Evolutionary conservation across 2,329 filamentous ascomycete species (phyloP), one percentile per base, ranked within the genome.

Genomic region (Stemphylium beticola): DNA sequence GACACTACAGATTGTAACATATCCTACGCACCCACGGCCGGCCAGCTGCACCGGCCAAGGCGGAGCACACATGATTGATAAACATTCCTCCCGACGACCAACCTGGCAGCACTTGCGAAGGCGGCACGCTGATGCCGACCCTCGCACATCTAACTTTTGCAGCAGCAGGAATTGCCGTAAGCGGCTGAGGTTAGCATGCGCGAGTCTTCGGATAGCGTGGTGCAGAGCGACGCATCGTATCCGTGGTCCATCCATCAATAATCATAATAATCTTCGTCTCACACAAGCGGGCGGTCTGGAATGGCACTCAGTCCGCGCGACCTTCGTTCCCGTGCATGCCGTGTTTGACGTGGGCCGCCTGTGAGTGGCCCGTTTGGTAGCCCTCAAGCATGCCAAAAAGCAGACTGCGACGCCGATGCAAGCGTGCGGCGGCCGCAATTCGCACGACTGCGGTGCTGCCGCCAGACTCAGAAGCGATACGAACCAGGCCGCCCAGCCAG

Each of bases 401-500:
- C 57, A 57, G 33, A 39, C 38, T 45, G 44, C 48, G 31, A 52
- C 52, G 55, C 62, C 53, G 49, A 58, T 63, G 52, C 52, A 55
- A 49, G 54, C 57, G 52, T 45, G 50, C 48, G 58, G 49, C 49
- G 37, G 57, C 59, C 43, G 50, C 62, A 48, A 50, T 46, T 50
- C 31, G 47, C 47, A 20, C 39, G 41, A 54, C 64, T 65, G 63
- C 62, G 55, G 61, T 69, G 65, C 57, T 60, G 61, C 67, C 66
- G 64, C 61, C 58, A 61, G 62, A 58, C 47, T 46, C 64, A 62
- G 58, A 56, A 60, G 65, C 66, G 60, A 74, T 70, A 71, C 69
- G 68, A 74, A 61, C 62, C 58, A 60, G 52, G 49, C 63, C 62
- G 50, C 44, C 50, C 46, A 54, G 52, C 34, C 52, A 40, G 52